Evolutionary conservation across 2,329 filamentous ascomycete species (phyloP).

Genomic region (Colletotrichum musae): DNA sequence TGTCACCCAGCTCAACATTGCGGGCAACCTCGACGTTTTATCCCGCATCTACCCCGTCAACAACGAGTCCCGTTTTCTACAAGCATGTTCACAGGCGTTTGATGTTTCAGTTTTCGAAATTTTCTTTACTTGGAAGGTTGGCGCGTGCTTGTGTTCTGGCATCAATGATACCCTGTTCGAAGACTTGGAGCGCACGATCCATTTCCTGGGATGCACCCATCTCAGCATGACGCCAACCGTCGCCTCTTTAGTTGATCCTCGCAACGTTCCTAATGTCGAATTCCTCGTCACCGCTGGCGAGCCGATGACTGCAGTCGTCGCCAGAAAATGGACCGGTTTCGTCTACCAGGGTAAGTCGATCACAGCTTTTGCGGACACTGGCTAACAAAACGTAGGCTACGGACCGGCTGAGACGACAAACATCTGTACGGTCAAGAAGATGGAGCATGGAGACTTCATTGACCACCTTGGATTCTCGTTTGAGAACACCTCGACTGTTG

Average conservation of each 20-base stretch:
- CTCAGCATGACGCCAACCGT: conserved; percentile 90
- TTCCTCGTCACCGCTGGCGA: conserved; percentile 89
- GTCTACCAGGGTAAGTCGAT: conserved; percentile 75
- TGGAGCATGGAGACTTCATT: conserved; percentile 70
- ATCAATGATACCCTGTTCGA: conserved; percentile 81
- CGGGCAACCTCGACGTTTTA: conserved; percentile 81
- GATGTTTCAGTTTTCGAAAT: conserved; percentile 93
- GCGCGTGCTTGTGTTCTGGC: conserved; percentile 84
- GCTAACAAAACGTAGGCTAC: conserved; percentile 65
- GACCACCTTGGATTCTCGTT: conserved; percentile 85
- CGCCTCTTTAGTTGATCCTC: conserved; percentile 79
- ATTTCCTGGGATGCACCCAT: conserved; percentile 78
- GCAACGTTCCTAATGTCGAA: conserved; percentile 77
- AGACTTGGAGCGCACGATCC: conserved; percentile 79
- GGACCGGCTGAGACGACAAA: conserved; percentile 91
- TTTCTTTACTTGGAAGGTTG: conserved; percentile 85
- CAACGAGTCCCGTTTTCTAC: conserved; percentile 74
- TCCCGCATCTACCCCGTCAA: conserved; percentile 74
- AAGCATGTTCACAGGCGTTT: conserved; percentile 88
- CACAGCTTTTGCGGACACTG: neutral
- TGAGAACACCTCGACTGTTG: conserved; percentile 81
- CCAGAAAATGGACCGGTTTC: conserved; percentile 76
- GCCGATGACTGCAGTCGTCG: conserved; percentile 80
- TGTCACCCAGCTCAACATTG: conserved; percentile 81
- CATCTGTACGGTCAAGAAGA: conserved; percentile 82